phyloP scores from a whole-genome alignment of 2,329 filamentous ascomycete species.

The Teratosphaeria nubilosa region DNA sequence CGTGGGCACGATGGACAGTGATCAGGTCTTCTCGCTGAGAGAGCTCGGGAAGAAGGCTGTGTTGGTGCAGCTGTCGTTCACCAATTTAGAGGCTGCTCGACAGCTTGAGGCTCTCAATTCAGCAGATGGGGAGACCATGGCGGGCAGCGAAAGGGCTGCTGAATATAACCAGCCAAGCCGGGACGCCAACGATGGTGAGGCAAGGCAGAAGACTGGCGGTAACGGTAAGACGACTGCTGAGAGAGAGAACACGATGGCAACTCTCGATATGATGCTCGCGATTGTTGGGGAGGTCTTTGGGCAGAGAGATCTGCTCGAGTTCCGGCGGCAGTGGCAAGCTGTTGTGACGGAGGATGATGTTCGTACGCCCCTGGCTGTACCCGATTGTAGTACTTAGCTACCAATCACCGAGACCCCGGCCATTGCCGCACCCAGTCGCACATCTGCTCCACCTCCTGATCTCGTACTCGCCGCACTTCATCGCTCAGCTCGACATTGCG shows the following conservation, averaged over 20 bases:
- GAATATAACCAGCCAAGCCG: background rate
- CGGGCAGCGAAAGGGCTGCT: conserved; percentile 13
- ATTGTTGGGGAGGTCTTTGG: conserved; percentile 82
- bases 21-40: conserved; percentile 64
- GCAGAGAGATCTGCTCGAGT: conserved; percentile 73
- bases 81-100: conserved; percentile 15
- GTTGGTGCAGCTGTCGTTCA: conserved; percentile 20
- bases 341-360: background rate
- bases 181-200: background rate
- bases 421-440: background rate
- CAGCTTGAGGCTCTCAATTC: conserved; percentile 14
- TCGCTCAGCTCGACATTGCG: background rate
- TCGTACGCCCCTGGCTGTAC: too few relatives aligned
- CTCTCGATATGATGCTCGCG: conserved; percentile 84
- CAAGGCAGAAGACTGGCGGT: background rate
- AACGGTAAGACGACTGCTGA: background rate
- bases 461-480: background rate
- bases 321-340: conserved; percentile 36
- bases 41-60: conserved; percentile 67
- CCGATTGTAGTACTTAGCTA: too few relatives aligned
- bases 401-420: background rate
- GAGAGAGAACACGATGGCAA: conserved; percentile 38
- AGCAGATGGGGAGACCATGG: conserved; percentile 18
- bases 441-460: background rate
- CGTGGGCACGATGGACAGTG: conserved; percentile 62